phyloP scores from a whole-genome alignment of 2,329 filamentous ascomycete species.

The Trichoderma sp. region DNA sequence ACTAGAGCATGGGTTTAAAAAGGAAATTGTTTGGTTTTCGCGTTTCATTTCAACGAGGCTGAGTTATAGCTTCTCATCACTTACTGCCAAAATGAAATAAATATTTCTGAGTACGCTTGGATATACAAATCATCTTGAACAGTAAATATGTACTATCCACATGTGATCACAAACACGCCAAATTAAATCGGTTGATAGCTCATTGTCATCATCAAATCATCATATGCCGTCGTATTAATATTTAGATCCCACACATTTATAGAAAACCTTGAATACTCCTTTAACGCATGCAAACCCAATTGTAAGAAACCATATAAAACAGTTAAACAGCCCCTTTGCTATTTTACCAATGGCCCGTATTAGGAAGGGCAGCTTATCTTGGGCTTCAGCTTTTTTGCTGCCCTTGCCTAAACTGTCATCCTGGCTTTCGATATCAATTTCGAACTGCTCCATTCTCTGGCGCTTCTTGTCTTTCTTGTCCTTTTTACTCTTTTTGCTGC shows the following conservation, averaged over 20 bases:
- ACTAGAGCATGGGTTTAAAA: not conserved
- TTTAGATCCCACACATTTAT: constrained; percentile 54
- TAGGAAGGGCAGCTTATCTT: constrained; percentile 56
- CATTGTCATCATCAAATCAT: constrained; percentile 14
- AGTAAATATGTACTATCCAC: not conserved
- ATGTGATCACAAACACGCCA: not conserved
- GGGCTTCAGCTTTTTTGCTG: constrained; percentile 46
- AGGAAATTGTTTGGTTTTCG: not conserved
- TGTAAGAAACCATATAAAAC: constrained; percentile 61
- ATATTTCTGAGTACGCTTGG: not conserved
- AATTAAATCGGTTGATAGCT: not conserved
- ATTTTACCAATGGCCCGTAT: constrained; percentile 55
- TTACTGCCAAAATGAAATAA: not conserved
- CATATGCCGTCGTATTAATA: constrained; percentile 39
- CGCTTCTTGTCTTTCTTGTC: constrained; percentile 49
- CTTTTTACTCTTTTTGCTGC: constrained; percentile 50
- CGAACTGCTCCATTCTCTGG: constrained; percentile 59
- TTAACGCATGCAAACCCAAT: constrained; percentile 57
- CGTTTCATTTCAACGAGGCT: not conserved
- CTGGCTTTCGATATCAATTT: constrained; percentile 67
- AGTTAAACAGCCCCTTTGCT: constrained; percentile 59
- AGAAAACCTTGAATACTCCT: constrained; percentile 55
- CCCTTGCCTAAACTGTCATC: constrained; percentile 48
- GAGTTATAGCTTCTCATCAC: not conserved
- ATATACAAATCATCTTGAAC: not conserved